Evolutionary conservation across 2,329 filamentous ascomycete genomes (phyloP).

Genomic region (Phialophora tarda): DNA sequence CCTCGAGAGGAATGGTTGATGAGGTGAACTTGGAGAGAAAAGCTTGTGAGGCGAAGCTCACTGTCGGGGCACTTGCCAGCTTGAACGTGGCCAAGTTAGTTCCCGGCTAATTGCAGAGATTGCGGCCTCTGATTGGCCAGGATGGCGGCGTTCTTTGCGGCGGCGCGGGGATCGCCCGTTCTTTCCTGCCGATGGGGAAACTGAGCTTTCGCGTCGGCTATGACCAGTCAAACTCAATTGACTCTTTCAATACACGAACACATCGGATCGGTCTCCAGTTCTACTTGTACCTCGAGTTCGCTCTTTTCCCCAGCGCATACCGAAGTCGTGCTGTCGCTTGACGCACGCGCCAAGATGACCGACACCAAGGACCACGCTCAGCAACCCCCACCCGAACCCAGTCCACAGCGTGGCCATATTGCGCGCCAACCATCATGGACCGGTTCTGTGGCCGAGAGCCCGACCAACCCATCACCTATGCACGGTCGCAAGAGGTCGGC

Average conservation of each 20-base stretch:
- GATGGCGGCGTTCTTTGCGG: neutral
- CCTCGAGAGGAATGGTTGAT: too few species aligned
- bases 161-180: neutral
- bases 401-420: slow-evolving; percentile 22
- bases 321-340: neutral
- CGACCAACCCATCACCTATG: slow-evolving; percentile 13
- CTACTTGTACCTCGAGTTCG: neutral
- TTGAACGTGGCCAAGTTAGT: neutral
- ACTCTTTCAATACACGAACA: neutral
- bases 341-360: slow-evolving; percentile 12
- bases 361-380: slow-evolving; percentile 19
- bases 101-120: slow-evolving; percentile 5
- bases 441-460: slow-evolving; percentile 22
- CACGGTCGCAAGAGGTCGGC: slow-evolving; percentile 34
- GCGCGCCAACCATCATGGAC: slow-evolving; percentile 31
- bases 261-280: neutral
- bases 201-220: neutral
- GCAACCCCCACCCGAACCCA: slow-evolving; percentile 21
- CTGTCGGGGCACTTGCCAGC: neutral
- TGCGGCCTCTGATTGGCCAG: slow-evolving; percentile 3
- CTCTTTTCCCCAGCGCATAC: neutral
- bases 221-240: neutral
- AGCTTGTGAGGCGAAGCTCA: too few species aligned
- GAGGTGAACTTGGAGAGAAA: too few species aligned
- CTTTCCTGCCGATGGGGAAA: neutral